These are phyloP conservation scores for Yarrowia galli DNA, from an alignment of 1,139 yeast species.

Conservation along the genomic window DNA sequence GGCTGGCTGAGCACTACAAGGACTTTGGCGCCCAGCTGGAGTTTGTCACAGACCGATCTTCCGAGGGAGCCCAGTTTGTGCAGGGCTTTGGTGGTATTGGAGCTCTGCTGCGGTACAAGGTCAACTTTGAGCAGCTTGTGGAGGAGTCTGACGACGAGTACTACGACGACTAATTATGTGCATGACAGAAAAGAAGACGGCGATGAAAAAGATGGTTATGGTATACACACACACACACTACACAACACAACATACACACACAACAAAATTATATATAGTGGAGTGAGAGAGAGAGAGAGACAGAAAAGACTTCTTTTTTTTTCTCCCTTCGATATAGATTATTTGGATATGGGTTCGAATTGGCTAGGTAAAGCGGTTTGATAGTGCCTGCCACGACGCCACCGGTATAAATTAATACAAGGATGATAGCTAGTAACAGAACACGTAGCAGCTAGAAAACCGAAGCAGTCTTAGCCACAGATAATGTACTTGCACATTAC, in stretches of 20 bases:
- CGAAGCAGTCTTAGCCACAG: too few species aligned
- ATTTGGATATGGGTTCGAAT: conserved; percentile 1
- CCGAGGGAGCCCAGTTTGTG: conserved; percentile 98
- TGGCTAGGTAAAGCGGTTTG: not conserved
- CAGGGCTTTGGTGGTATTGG: conserved; percentile 99
- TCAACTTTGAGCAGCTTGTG: conserved; percentile 91
- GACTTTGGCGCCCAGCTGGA: conserved; percentile 94
- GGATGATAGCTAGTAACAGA: too few species aligned
- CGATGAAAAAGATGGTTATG: too few species aligned
- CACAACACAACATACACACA: too few species aligned
- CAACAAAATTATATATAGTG: conserved; percentile 4
- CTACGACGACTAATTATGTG: conserved; percentile 57
- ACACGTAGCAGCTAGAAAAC: too few species aligned
- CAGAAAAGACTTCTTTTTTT: too few species aligned
- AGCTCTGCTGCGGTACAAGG: conserved; percentile 92
- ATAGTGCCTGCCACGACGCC: conserved; percentile 1
- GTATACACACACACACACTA: too few species aligned
- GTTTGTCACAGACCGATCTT: conserved; percentile 93
- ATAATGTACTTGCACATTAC: too few species aligned
- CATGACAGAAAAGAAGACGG: conserved; percentile 7
- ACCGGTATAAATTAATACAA: conserved; percentile 1
- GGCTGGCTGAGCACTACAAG: conserved; percentile 97
- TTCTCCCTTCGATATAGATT: conserved; percentile 1
- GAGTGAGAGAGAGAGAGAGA: not conserved
- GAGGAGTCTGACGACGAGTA: conserved; percentile 93